These are phyloP conservation scores for Apophysomyces sp. DNA, from an alignment of 371 early-diverging fungal genomes.

Conservation along the genomic window DNA sequence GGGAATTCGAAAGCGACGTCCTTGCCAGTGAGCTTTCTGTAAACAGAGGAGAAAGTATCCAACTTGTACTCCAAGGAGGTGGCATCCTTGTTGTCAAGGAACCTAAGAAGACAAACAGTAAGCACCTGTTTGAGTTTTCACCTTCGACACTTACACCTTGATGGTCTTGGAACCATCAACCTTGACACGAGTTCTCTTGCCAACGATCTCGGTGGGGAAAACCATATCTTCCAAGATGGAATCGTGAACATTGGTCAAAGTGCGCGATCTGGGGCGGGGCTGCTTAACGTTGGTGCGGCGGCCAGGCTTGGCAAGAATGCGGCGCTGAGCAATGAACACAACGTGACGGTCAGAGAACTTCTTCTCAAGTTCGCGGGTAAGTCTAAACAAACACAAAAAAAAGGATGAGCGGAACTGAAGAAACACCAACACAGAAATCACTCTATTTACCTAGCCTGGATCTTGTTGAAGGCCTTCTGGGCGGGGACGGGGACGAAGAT, in stretches of 20 bases:
- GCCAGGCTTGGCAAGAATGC: constrained; percentile 91
- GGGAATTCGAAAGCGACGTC: constrained; percentile 97
- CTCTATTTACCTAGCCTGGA: constrained; percentile 78
- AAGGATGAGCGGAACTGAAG: not conserved
- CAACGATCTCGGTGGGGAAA: constrained; percentile 97
- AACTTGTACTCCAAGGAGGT: constrained; percentile 97
- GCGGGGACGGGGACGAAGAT: constrained; percentile 96
- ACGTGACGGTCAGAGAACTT: constrained; percentile 99
- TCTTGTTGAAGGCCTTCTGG: constrained; percentile 92
- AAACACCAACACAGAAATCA: too few relatives aligned
- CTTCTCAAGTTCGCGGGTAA: constrained; percentile 99
- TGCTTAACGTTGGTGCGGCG: constrained; percentile 88
- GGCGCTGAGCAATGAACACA: constrained; percentile 90
- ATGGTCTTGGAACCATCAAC: constrained; percentile 92
- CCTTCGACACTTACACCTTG: constrained; percentile 75
- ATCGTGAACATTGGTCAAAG: constrained; percentile 95
- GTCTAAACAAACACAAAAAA: constrained; percentile 22
- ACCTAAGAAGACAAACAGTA: constrained; percentile 39
- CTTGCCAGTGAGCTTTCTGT: constrained; percentile 97
- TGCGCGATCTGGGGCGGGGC: constrained; percentile 93
- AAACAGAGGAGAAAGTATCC: constrained; percentile 94
- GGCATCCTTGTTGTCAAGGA: constrained; percentile 96
- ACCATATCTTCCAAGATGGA: constrained; percentile 95
- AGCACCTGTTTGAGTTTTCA: not conserved
- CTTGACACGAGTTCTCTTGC: constrained; percentile 95